A percentile compares a stretch with the other conserved stretches of the same genome.
These are phyloP conservation scores for Pisolithus microcarpus DNA, from an alignment of 768 basidiomycete species.

Conservation along the genomic window DNA sequence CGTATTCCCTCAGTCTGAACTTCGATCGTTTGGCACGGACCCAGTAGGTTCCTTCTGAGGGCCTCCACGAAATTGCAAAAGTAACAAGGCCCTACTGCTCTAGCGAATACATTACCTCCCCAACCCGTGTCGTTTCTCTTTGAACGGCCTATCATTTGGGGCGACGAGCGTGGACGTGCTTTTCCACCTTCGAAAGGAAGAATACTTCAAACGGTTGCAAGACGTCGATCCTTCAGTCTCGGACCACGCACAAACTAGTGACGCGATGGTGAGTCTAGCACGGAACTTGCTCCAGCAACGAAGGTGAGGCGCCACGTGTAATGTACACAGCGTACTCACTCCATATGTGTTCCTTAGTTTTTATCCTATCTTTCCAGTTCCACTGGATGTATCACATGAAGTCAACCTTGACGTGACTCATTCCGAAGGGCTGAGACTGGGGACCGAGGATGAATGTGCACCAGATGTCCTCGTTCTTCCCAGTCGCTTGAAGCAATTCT, in stretches of 20 bases:
- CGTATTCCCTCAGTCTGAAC: slow-evolving; percentile 77
- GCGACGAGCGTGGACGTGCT: slow-evolving; percentile 80
- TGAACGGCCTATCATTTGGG: slow-evolving; percentile 79
- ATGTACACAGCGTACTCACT: not conserved
- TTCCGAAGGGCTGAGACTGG: slow-evolving; percentile 39
- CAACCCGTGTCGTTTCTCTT: slow-evolving; percentile 79
- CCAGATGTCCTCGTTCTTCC: slow-evolving; percentile 87
- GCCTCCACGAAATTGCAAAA: not conserved
- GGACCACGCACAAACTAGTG: slow-evolving; percentile 44
- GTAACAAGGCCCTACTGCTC: not conserved
- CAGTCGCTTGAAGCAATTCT: slow-evolving; percentile 83
- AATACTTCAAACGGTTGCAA: slow-evolving; percentile 60
- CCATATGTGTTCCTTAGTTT: slow-evolving; percentile 46
- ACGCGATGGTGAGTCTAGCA: slow-evolving; percentile 72
- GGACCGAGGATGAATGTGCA: slow-evolving; percentile 36
- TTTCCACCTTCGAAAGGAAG: slow-evolving; percentile 84
- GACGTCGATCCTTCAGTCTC: slow-evolving; percentile 47
- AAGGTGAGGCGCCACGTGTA: slow-evolving; percentile 42
- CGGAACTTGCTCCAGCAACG: slow-evolving; percentile 82
- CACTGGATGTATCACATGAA: slow-evolving; percentile 63
- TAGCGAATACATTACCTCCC: slow-evolving; percentile 77
- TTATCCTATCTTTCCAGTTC: slow-evolving; percentile 91
- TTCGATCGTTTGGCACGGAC: slow-evolving; percentile 41
- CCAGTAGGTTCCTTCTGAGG: slow-evolving; percentile 37
- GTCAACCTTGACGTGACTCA: slow-evolving; percentile 90